Percentiles rank a stretch among this genome's conserved stretches.
phyloP scores from a whole-genome alignment of 2,329 filamentous ascomycete genomes.

The Exserohilum rostratum region DNA sequence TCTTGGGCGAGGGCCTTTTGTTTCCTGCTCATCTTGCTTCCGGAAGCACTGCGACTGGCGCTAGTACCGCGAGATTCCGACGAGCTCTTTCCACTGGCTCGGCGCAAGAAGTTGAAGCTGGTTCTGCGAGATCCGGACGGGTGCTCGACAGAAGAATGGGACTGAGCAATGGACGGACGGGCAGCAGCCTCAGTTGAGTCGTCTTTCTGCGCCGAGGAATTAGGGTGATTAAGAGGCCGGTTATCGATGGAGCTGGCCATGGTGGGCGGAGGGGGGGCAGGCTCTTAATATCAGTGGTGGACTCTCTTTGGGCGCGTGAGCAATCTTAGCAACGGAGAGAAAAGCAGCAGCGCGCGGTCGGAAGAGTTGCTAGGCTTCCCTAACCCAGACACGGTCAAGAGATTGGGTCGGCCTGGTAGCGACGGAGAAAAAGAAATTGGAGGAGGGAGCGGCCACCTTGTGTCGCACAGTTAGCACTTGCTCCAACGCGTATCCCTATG shows the following conservation, averaged over 20 bases:
- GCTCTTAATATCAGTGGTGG: slow-evolving; percentile 32
- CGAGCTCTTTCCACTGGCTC: slow-evolving; percentile 34
- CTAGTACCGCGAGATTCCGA: slow-evolving; percentile 30
- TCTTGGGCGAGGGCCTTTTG: slow-evolving; percentile 58
- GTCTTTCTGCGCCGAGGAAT: slow-evolving; percentile 23
- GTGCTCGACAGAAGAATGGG: slow-evolving; percentile 26
- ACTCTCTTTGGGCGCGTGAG: slow-evolving; percentile 21
- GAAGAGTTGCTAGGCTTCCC: slow-evolving; percentile 20
- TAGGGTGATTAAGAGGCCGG: slow-evolving; percentile 18
- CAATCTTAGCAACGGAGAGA: slow-evolving; percentile 35
- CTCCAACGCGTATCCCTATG: slow-evolving; percentile 16
- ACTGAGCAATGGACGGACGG: slow-evolving; percentile 18
- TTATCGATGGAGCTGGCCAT: slow-evolving; percentile 36
- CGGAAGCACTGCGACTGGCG: slow-evolving; percentile 36
- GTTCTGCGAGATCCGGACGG: slow-evolving; percentile 29
- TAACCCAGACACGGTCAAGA: slow-evolving; percentile 12
- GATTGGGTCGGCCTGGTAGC: slow-evolving; percentile 4
- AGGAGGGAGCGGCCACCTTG: slow-evolving; percentile 15
- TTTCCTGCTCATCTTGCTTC: slow-evolving; percentile 60
- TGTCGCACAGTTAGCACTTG: slow-evolving; percentile 18
- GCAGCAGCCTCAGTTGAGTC: slow-evolving; percentile 38
- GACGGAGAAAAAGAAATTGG: slow-evolving; percentile 15
- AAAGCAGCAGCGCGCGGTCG: slow-evolving; percentile 20
- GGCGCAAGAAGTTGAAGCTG: slow-evolving; percentile 48
- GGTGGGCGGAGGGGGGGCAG: slow-evolving; percentile 24